These are phyloP conservation scores for Oxytropis ochrocephala DNA, from an alignment of 306 rosid genomes.

Conservation along the genomic window DNA sequence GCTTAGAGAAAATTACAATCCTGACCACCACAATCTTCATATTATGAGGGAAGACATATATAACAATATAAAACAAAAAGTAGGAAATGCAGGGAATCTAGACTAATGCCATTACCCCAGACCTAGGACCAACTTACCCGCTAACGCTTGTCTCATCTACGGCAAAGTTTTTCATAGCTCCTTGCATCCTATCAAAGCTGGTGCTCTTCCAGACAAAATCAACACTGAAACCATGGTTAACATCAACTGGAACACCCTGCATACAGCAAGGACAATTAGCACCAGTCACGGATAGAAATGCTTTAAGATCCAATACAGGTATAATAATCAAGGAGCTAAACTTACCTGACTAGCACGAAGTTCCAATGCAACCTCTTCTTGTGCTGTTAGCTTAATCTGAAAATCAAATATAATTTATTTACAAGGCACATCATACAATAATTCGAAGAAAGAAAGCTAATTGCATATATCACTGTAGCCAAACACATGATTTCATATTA, in stretches of 20 bases:
- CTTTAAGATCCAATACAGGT: not conserved
- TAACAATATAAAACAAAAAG: not conserved
- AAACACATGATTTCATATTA: not conserved
- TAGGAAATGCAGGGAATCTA: not conserved
- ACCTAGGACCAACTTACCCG: conserved; percentile 53
- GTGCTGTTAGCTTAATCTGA: conserved; percentile 96
- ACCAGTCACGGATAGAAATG: not conserved
- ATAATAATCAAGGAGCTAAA: not conserved
- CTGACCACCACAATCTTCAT: not conserved
- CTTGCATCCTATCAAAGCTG: conserved; percentile 99
- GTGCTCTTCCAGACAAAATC: conserved; percentile 99
- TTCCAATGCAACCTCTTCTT: conserved; percentile 97
- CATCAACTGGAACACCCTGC: conserved; percentile 98
- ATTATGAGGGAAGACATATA: not conserved
- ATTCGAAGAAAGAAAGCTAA: not conserved
- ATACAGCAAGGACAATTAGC: conserved; percentile 15
- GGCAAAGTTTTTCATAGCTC: conserved; percentile 98
- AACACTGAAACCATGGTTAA: conserved; percentile 95
- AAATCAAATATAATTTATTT: conserved; percentile 13
- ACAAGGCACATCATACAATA: not conserved
- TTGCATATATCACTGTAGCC: not conserved
- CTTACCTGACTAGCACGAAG: conserved; percentile 95
- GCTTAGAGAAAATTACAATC: conserved; percentile 6
- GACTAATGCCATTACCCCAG: not conserved
- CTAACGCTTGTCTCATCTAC: conserved; percentile 99